phyloP scores from a whole-genome alignment of 306 rosid genomes.

The Comarum palustre region DNA sequence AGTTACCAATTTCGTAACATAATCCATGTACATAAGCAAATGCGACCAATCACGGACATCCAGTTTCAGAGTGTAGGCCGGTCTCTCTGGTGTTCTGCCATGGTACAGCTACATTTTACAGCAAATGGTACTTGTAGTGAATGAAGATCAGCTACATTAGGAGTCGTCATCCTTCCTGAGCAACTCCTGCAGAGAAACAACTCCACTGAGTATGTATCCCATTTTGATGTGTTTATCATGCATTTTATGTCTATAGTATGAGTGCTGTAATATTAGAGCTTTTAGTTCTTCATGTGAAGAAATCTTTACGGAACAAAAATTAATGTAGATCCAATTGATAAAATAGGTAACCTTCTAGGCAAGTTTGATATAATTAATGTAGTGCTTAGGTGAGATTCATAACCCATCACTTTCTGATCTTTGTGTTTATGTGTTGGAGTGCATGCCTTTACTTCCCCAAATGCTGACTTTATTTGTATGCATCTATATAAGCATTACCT shows the following conservation, averaged over 20 bases:
- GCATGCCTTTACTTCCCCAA: neutral
- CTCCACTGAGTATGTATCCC: conserved; percentile 6
- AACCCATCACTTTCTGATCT: neutral
- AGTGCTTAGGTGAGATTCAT: neutral
- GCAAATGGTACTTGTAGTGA: conserved; percentile 23
- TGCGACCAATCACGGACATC: conserved; percentile 9
- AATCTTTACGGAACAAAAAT: neutral
- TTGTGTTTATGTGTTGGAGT: neutral
- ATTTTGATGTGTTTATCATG: conserved; percentile 13
- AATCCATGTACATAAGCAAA: conserved; percentile 8
- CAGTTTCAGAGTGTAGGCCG: conserved; percentile 5
- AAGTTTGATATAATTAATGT: neutral
- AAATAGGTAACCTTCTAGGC: neutral
- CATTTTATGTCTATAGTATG: conserved; percentile 10
- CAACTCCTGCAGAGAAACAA: conserved; percentile 53
- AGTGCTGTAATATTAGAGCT: neutral
- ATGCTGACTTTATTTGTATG: neutral
- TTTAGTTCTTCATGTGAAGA: no score
- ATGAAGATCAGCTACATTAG: conserved; percentile 34
- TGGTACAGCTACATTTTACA: conserved; percentile 22
- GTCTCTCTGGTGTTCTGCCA: conserved; percentile 1
- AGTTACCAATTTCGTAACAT: conserved; percentile 8
- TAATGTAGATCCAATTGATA: neutral
- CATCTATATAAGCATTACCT: conserved; percentile 36
- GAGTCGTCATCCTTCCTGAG: conserved; percentile 51